Percentiles rank a stretch among this genome's conserved stretches.
phyloP scores from a whole-genome alignment of 305 asterid genomes.

The Solanum hybrid region DNA sequence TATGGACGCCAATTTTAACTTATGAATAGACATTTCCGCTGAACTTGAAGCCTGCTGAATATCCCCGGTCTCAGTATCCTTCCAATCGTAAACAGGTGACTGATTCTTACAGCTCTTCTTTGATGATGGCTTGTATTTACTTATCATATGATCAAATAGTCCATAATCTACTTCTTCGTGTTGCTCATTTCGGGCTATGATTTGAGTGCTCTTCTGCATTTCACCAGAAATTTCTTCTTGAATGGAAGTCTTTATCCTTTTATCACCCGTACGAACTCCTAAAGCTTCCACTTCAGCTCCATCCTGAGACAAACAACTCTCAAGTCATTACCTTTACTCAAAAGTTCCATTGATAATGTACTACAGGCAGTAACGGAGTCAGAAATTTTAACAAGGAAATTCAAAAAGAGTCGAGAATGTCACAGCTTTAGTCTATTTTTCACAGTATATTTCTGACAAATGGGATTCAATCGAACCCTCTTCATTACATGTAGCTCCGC shows the following conservation, averaged over 20 bases:
- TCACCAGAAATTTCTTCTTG: conserved; percentile 18
- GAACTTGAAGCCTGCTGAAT: conserved; percentile 24
- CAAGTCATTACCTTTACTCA: neutral
- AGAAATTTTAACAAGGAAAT: neutral
- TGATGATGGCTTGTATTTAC: conserved; percentile 17
- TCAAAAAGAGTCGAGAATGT: neutral
- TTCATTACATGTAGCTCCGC: neutral
- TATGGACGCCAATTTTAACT: conserved; percentile 34
- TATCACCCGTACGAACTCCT: conserved; percentile 12
- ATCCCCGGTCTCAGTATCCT: conserved; percentile 11
- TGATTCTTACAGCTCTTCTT: conserved; percentile 17
- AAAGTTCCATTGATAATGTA: neutral
- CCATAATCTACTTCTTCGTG: conserved; percentile 17
- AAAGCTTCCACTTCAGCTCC: conserved; percentile 18
- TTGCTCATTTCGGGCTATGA: conserved; percentile 15
- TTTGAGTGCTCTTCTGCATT: conserved; percentile 17
- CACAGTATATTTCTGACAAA: neutral
- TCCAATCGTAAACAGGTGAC: conserved; percentile 8
- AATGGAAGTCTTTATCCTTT: conserved; percentile 13
- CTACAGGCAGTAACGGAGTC: neutral
- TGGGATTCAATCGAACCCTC: neutral
- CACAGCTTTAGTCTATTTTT: neutral
- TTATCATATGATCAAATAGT: conserved; percentile 17
- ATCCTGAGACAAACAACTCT: conserved; percentile 29
- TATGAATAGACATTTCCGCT: conserved; percentile 22